Conservation (phyloP, 2,329 filamentous ascomycete genomes). For the Erysiphe pulchra region DNA sequence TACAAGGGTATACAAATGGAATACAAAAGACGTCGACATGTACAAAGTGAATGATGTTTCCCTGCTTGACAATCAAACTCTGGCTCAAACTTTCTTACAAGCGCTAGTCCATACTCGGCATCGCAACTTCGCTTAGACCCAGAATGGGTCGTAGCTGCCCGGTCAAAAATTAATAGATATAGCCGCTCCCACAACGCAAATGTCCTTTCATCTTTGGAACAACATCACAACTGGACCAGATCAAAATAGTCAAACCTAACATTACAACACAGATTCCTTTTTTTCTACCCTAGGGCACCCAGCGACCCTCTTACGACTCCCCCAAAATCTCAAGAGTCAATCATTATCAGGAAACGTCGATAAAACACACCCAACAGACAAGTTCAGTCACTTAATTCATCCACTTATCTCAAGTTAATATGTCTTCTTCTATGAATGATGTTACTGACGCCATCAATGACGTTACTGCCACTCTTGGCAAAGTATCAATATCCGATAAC, state of each 20-base stretch:
- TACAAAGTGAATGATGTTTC: background rate
- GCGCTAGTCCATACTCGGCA: background rate
- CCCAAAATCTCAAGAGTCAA: constrained; percentile 49
- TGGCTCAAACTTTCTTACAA: background rate
- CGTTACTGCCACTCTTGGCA: constrained; percentile 44
- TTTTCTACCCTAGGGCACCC: constrained; percentile 44
- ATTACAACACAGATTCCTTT: constrained; percentile 9
- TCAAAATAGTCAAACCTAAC: constrained; percentile 8
- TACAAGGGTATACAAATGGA: background rate
- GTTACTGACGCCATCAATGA: constrained; percentile 44
- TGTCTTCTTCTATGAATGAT: constrained; percentile 65
- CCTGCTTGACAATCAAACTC: background rate
- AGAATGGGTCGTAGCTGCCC: background rate
- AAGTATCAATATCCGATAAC: constrained; percentile 33
- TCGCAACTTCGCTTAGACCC: background rate
- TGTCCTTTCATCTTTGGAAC: constrained; percentile 9
- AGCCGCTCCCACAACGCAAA: constrained; percentile 1
- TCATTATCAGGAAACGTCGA: constrained; percentile 17
- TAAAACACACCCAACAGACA: constrained; percentile 19
- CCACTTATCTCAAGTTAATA: constrained; percentile 27
- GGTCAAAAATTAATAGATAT: background rate
- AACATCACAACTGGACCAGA: constrained; percentile 10
- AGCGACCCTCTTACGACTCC: constrained; percentile 55
- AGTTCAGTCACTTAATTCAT: constrained; percentile 25
- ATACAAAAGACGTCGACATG: background rate